A percentile compares a stretch with the other conserved stretches of the same genome.
These are phyloP conservation scores for Termitomyces sp. DNA, from an alignment of 768 basidiomycete genomes.

Conservation along the genomic window DNA sequence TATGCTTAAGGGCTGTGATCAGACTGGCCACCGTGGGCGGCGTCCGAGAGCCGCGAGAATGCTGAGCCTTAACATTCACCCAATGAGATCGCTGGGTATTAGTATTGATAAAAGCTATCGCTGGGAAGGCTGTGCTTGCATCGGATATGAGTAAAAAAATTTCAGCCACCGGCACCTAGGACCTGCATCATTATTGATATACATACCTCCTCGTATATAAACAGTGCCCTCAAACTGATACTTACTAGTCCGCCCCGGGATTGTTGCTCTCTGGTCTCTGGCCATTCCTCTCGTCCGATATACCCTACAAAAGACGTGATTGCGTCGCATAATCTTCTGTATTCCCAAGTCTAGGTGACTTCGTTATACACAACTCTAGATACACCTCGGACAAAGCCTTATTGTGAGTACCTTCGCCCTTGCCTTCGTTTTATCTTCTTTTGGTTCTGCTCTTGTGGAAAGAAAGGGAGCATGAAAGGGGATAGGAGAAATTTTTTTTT, in stretches of 20 bases:
- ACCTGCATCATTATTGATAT: neutral
- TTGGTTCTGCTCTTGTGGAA: neutral
- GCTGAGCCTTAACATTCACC: neutral
- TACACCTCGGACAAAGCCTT: neutral
- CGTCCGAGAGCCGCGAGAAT: neutral
- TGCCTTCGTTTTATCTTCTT: neutral
- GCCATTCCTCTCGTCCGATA: neutral
- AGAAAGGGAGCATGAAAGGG: neutral
- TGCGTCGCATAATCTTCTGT: neutral
- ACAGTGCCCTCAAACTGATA: neutral
- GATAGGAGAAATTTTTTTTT: slow-evolving; percentile 1
- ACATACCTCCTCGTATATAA: neutral
- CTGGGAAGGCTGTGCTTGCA: slow-evolving; percentile 5
- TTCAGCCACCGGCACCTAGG: too few relatives aligned
- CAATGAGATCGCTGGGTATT: too few relatives aligned
- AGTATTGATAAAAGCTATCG: neutral
- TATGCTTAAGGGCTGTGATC: neutral
- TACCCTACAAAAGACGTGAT: slow-evolving; percentile 1
- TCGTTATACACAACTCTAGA: neutral
- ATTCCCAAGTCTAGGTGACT: neutral
- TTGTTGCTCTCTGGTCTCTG: neutral
- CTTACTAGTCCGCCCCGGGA: neutral
- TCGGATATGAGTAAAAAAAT: slow-evolving; percentile 5
- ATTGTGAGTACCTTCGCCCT: slow-evolving; percentile 4
- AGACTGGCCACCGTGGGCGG: neutral